phyloP scores from a whole-genome alignment of 2,329 filamentous ascomycete species.

The Elsinoe ampelina region DNA sequence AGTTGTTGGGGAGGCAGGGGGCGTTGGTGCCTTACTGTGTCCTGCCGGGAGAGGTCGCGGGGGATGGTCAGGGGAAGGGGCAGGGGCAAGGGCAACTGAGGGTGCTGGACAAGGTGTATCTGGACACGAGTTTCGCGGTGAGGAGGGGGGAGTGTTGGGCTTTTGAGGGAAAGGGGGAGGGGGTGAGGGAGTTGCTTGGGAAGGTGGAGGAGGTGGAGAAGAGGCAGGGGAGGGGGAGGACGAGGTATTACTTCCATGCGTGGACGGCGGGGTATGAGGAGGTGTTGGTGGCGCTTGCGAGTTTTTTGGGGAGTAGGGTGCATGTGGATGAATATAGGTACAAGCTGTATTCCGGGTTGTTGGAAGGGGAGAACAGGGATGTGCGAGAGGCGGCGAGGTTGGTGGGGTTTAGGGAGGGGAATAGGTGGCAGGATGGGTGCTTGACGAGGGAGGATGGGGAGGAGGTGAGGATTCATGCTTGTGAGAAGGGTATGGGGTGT shows the following conservation, averaged over 20 bases:
- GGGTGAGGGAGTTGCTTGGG: conserved; percentile 61
- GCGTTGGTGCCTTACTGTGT: conserved; percentile 58
- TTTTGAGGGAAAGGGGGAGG: conserved; percentile 61
- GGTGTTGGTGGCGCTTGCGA: conserved; percentile 74
- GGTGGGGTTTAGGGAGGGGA: conserved; percentile 66
- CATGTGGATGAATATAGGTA: conserved; percentile 79
- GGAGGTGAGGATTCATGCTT: conserved; percentile 67
- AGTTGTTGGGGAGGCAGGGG: conserved; percentile 61
- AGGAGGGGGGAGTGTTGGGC: conserved; percentile 40
- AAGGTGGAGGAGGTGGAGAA: conserved; percentile 54
- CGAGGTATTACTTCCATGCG: conserved; percentile 65
- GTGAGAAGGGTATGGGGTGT: conserved; percentile 63
- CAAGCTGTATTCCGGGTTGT: conserved; percentile 56
- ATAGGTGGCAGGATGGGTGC: conserved; percentile 59
- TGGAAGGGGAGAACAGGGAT: conserved; percentile 36
- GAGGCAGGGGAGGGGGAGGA: neutral
- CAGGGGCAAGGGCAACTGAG: conserved; percentile 34
- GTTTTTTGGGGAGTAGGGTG: conserved; percentile 58
- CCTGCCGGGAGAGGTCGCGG: neutral
- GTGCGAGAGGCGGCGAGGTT: conserved; percentile 57
- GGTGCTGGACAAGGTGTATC: conserved; percentile 69
- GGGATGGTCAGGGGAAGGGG: conserved; percentile 31
- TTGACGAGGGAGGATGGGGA: conserved; percentile 50
- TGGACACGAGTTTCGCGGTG: conserved; percentile 73
- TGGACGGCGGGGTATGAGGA: conserved; percentile 95